Percentiles rank a stretch among this genome's conserved stretches.
phyloP scores from a whole-genome alignment of 768 basidiomycete species.

The Rhizopogon vesiculosus region DNA sequence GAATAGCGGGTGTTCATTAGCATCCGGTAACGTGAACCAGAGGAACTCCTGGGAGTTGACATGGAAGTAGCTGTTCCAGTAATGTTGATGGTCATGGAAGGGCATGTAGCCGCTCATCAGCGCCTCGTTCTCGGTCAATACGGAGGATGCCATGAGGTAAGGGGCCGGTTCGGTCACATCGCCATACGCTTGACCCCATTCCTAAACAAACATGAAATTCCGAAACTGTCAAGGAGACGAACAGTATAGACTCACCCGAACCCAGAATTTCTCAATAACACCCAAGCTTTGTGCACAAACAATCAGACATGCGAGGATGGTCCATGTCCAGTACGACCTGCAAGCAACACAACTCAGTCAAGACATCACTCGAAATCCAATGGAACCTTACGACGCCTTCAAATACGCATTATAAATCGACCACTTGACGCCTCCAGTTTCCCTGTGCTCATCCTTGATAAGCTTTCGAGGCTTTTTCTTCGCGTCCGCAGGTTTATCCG shows the following conservation, averaged over 20 bases:
- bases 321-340: constrained; percentile 30
- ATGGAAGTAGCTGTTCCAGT: constrained; percentile 13
- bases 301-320: constrained; percentile 16
- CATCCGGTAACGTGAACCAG: constrained; percentile 36
- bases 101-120: constrained; percentile 21
- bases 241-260: constrained; percentile 14
- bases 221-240: not conserved
- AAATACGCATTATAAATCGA: constrained; percentile 63
- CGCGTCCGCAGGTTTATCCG: not conserved
- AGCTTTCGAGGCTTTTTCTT: constrained; percentile 67
- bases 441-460: constrained; percentile 78
- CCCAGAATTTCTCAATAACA: constrained; percentile 26
- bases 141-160: constrained; percentile 14
- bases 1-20: constrained; percentile 60
- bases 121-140: constrained; percentile 24
- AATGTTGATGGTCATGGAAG: constrained; percentile 12
- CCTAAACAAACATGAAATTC: constrained; percentile 8
- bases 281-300: constrained; percentile 18
- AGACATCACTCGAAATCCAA: not conserved
- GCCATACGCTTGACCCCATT: constrained; percentile 25
- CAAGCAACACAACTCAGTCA: not conserved
- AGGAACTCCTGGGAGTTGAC: constrained; percentile 9
- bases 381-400: constrained; percentile 50
- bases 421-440: constrained; percentile 82
- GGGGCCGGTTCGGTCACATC: not conserved